phyloP scores from a whole-genome alignment of 805 yeast species.

The Kazachstania psychrophila region DNA sequence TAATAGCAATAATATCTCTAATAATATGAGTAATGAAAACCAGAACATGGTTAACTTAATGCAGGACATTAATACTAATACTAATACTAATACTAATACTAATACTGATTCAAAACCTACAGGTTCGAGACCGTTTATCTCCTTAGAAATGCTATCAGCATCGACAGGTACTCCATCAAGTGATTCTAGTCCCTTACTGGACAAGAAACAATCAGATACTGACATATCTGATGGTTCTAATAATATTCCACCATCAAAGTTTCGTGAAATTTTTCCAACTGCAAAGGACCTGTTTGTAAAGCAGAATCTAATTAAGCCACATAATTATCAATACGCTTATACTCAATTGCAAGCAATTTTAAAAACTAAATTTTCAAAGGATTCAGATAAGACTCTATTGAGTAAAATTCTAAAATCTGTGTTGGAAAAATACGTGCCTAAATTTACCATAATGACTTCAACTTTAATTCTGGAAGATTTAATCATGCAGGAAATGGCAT shows the following conservation, averaged over 20 bases:
- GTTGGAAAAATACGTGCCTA: slow-evolving; percentile 47
- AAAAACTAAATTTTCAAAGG: slow-evolving; percentile 8
- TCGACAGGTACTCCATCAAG: not conserved
- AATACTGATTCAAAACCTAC: not conserved
- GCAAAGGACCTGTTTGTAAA: slow-evolving; percentile 17
- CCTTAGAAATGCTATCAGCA: slow-evolving; percentile 18
- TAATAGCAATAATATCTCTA: too few relatives aligned
- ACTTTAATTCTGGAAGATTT: slow-evolving; percentile 63
- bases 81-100: not conserved
- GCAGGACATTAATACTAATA: not conserved
- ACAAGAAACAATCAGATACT: not conserved
- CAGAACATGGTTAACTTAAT: not conserved
- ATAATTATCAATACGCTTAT: slow-evolving; percentile 20
- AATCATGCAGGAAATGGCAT: slow-evolving; percentile 49
- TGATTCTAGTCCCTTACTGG: not conserved
- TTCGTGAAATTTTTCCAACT: slow-evolving; percentile 17
- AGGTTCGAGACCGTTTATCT: slow-evolving; percentile 18
- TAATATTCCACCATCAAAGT: slow-evolving; percentile 12
- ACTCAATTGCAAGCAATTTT: slow-evolving; percentile 11
- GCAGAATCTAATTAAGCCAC: slow-evolving; percentile 14
- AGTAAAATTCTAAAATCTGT: slow-evolving; percentile 1
- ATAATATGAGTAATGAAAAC: too few relatives aligned
- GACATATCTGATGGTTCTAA: not conserved
- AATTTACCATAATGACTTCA: slow-evolving; percentile 68
- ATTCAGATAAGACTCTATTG: not conserved